Percentiles rank a stretch among this genome's conserved stretches.
These are phyloP conservation scores for Cutaneotrichosporon dermatis DNA, from an alignment of 1,284 basidiomycete species.

Conservation along the genomic window DNA sequence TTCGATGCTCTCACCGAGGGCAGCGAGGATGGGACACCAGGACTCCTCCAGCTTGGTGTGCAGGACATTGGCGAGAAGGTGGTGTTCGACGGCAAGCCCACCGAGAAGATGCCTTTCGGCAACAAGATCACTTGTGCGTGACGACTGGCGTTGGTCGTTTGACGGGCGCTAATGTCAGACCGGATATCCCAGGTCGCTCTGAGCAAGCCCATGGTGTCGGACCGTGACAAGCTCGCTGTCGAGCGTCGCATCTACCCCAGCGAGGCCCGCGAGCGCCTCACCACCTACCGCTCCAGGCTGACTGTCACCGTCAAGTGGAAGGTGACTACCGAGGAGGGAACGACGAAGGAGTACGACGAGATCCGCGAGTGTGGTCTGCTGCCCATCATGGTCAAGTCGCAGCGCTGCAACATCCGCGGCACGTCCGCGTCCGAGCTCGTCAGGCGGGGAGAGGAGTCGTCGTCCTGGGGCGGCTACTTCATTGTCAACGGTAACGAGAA, in stretches of 20 bases:
- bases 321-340: constrained; percentile 60
- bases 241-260: constrained; percentile 81
- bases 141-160: no score
- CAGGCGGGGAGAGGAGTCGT: constrained; percentile 86
- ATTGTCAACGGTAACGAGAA: constrained; percentile 99
- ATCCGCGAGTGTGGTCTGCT: constrained; percentile 85
- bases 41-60: constrained; percentile 73
- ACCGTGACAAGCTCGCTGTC: constrained; percentile 69
- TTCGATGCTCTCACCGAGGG: constrained; percentile 96
- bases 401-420: constrained; percentile 81
- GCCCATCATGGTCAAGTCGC: constrained; percentile 98
- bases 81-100: constrained; percentile 79
- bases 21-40: constrained; percentile 67
- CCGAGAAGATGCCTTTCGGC: constrained; percentile 62
- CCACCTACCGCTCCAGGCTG: constrained; percentile 66
- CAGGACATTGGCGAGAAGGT: constrained; percentile 84
- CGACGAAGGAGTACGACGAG: constrained; percentile 57
- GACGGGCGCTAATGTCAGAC: constrained; percentile 50
- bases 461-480: constrained; percentile 98
- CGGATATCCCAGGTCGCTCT: constrained; percentile 86
- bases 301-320: constrained; percentile 86
- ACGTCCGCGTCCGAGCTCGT: constrained; percentile 86
- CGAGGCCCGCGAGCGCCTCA: constrained; percentile 59
- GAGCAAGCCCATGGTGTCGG: constrained; percentile 78
- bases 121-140: constrained; percentile 76